A percentile compares a stretch with the other conserved stretches of the same genome.
Evolutionary conservation across 352 stramenopile species (phyloP).

Genomic region (Globisporangium emineosum): DNA sequence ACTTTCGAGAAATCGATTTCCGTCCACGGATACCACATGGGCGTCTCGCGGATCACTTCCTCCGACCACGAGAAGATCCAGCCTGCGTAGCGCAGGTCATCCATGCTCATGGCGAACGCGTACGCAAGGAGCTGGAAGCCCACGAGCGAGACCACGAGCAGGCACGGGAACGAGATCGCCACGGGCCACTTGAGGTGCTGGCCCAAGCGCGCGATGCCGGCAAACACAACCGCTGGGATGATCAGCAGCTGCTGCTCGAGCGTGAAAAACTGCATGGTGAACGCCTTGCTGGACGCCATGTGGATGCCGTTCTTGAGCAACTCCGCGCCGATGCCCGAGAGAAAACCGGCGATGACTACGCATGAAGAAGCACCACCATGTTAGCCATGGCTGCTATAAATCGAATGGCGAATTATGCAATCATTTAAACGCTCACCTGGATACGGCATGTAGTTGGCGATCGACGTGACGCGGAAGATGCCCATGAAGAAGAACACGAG

Average conservation of each 20-base stretch:
- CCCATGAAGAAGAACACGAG: constrained; percentile 70
- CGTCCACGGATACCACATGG: constrained; percentile 77
- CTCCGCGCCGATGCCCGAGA: constrained; percentile 75
- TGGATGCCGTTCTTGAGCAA: constrained; percentile 80
- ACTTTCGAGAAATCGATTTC: constrained; percentile 62
- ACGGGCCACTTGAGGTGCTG: constrained; percentile 64
- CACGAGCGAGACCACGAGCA: constrained; percentile 53
- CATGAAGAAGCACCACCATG: neutral
- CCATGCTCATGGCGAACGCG: constrained; percentile 31
- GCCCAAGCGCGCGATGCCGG: constrained; percentile 42
- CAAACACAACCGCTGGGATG: constrained; percentile 60
- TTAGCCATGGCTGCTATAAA: constrained; percentile 4
- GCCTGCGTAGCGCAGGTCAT: constrained; percentile 23
- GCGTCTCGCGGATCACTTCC: constrained; percentile 56
- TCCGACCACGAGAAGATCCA: constrained; percentile 75
- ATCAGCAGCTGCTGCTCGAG: constrained; percentile 50
- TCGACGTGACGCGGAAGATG: constrained; percentile 63
- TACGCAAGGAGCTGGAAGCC: constrained; percentile 54
- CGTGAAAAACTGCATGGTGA: constrained; percentile 55
- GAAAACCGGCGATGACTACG: constrained; percentile 69
- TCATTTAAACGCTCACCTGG: constrained; percentile 28
- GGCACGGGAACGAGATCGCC: constrained; percentile 67
- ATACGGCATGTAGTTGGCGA: constrained; percentile 85
- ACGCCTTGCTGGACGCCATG: constrained; percentile 61
- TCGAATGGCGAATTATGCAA: neutral